Conservation (phyloP, 257 asterid genomes). For the Nicotiana paniculata region DNA sequence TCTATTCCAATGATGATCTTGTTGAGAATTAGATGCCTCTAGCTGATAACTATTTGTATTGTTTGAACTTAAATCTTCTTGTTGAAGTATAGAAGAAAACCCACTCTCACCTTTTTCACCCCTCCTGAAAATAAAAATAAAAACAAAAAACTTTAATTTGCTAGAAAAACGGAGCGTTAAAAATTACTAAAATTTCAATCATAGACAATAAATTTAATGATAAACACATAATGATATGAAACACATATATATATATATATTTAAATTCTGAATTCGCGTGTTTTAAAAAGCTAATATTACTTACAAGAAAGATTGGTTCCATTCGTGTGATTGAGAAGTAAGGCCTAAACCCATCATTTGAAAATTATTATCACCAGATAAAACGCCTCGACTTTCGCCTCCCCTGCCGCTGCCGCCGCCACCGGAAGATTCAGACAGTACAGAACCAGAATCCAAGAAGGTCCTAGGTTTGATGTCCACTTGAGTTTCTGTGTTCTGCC, state of each 20-base stretch:
- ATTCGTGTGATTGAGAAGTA: slow-evolving; percentile 57
- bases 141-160: not conserved
- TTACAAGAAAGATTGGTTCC: slow-evolving; percentile 33
- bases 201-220: too few relatives aligned
- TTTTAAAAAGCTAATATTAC: not conserved
- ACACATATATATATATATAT: too few relatives aligned
- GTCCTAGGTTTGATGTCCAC: slow-evolving; percentile 45
- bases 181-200: too few relatives aligned
- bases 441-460: slow-evolving; percentile 35
- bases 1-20: slow-evolving; percentile 37
- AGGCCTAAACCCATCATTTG: slow-evolving; percentile 78
- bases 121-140: slow-evolving; percentile 20
- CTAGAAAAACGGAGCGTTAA: too few relatives aligned
- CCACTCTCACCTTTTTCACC: slow-evolving; percentile 35
- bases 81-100: slow-evolving; percentile 36
- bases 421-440: slow-evolving; percentile 10
- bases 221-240: too few relatives aligned
- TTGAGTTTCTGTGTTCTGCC: slow-evolving; percentile 42
- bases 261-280: too few relatives aligned
- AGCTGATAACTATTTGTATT: slow-evolving; percentile 35
- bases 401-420: not conserved
- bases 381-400: slow-evolving; percentile 2
- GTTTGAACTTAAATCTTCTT: slow-evolving; percentile 21
- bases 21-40: slow-evolving; percentile 29
- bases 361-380: slow-evolving; percentile 27